Evolutionary conservation across 73 alveolate genomes (phyloP), one percentile per base, ranked within the genome.

Genomic region (Paramecium octaurelia): DNA sequence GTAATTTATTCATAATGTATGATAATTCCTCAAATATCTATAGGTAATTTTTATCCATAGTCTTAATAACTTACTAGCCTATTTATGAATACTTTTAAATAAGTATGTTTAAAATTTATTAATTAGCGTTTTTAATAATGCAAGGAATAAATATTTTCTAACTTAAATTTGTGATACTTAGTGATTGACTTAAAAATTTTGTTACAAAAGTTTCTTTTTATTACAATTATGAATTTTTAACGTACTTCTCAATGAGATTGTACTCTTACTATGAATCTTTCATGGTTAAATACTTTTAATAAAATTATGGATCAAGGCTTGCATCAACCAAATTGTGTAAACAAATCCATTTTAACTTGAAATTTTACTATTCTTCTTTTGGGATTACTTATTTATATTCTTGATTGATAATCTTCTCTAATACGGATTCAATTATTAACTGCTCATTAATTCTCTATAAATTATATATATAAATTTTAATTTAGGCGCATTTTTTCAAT

Each of bases 271-370:
- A 14, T 3, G 60, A 35, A 75, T 75, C 88, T 42, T 75, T 75
- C 60, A 75, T 75, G 0, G 35, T 35, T n/a, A 38, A 34, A 35
- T 38, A 38, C 12, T 75, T 38, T 75, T 12, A 10, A 48, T 80
- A 80, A 48, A 11, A 80, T 11, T 40, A 24, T 10, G 70, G 76
- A 24, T 42, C 70, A 1, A 35, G n/a, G 44, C 34, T 40, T 48
- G 27, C 29, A 23, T 80, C 91, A 24, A 21, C 36, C 0, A 80
- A n/a, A 80, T 38, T 80, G 46, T 42, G 57, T 20, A 80, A 46
- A 8, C 76, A 44, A 4, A 80, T 80, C 91, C 91, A 80, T 24
- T 80, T 80, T 46, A 80, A n/a, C 44, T 80, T 80, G 7, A 80
- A 80, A 8, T 0, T 7, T 20, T 42, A 6, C 18, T 80, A 42